Conservation (phyloP, 805 yeast genomes). For the Hanseniaspora valbyensis region DNA sequence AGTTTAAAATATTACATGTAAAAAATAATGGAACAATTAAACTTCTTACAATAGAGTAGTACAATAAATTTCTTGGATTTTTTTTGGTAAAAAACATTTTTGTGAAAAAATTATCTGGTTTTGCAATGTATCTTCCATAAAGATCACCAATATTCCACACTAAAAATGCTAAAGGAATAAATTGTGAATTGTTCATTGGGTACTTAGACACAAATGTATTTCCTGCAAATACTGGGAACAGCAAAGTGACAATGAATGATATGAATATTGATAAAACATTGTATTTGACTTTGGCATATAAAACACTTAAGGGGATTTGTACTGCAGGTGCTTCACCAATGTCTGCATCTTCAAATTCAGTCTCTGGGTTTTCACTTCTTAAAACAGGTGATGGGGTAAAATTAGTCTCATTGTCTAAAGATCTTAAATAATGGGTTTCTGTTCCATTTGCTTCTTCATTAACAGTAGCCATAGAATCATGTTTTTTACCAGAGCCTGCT, state of each 20-base stretch:
- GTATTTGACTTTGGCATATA: conserved; percentile 52
- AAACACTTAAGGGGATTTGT: conserved; percentile 47
- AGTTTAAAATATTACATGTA: conserved; percentile 30
- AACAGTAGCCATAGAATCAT: not conserved
- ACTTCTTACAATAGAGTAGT: conserved; percentile 46
- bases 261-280: conserved; percentile 62
- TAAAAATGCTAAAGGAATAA: conserved; percentile 67
- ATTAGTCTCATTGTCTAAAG: not conserved
- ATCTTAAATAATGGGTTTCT: not conserved
- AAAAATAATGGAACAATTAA: conserved; percentile 62
- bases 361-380: conserved; percentile 20
- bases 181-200: conserved; percentile 31
- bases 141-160: conserved; percentile 89
- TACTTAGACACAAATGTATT: conserved; percentile 39
- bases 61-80: conserved; percentile 31
- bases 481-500: conserved; percentile 7
- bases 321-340: conserved; percentile 22
- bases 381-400: not conserved
- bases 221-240: conserved; percentile 86
- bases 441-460: not conserved
- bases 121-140: conserved; percentile 63
- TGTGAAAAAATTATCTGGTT: conserved; percentile 2
- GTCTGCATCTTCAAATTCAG: conserved; percentile 15
- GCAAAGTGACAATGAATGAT: conserved; percentile 61
- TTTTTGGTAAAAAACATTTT: conserved; percentile 22